Percentiles rank a stretch among this genome's conserved stretches.
These are phyloP conservation scores for Lathyrus oleraceus DNA, from an alignment of 306 rosid species.

Conservation along the genomic window DNA sequence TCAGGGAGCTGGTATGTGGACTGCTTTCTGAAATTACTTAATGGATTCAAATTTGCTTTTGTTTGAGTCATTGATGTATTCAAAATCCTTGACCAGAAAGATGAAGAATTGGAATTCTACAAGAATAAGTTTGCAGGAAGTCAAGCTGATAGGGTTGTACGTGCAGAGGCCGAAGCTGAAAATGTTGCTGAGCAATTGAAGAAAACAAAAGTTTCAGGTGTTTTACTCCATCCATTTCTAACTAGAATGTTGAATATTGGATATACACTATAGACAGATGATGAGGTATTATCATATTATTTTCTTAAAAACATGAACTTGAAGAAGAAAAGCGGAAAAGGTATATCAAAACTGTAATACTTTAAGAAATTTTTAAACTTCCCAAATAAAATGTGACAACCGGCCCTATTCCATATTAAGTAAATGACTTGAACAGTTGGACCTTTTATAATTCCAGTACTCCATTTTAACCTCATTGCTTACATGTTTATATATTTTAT, in stretches of 20 bases:
- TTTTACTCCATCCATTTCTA: constrained; percentile 13
- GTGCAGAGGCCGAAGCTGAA: constrained; percentile 81
- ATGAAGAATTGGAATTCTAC: constrained; percentile 72
- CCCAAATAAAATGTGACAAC: neutral
- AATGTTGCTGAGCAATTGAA: constrained; percentile 68
- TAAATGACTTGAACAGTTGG: constrained; percentile 1
- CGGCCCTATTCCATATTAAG: neutral
- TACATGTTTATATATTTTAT: constrained; percentile 3
- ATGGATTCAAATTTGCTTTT: constrained; percentile 2
- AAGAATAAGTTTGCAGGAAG: constrained; percentile 86
- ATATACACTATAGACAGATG: neutral
- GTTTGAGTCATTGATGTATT: constrained; percentile 20
- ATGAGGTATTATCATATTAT: neutral
- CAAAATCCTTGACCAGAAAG: constrained; percentile 55
- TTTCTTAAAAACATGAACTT: neutral
- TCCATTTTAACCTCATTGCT: constrained; percentile 16
- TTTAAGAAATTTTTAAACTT: neutral
- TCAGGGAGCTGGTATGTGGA: constrained; percentile 76
- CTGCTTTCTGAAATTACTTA: constrained; percentile 8
- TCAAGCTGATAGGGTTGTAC: constrained; percentile 77
- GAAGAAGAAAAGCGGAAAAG: neutral
- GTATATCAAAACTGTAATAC: neutral
- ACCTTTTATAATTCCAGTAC: constrained; percentile 1
- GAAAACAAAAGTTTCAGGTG: constrained; percentile 75
- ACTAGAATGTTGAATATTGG: neutral